Evolutionary conservation across 192 early-diverging fungal genomes (phyloP).

Genomic region (Fimicolochytrium jonesii): DNA sequence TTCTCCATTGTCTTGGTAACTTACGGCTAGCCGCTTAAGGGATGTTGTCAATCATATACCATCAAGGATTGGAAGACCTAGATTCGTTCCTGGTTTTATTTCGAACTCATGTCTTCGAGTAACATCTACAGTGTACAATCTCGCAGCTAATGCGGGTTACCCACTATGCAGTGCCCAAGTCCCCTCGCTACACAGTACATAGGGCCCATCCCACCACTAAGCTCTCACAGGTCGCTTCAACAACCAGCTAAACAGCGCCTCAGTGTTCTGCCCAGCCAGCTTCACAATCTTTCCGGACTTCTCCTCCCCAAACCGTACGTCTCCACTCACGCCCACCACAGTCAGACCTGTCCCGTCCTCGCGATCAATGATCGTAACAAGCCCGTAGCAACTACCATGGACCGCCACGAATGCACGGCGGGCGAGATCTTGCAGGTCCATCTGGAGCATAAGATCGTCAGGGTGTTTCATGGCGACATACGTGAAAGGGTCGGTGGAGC

Average conservation of each 20-base stretch:
- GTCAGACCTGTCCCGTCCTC: constrained; percentile 27
- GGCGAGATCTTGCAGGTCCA: constrained; percentile 35
- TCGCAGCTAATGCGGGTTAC: no score
- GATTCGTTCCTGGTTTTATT: no score
- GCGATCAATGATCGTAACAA: constrained; percentile 23
- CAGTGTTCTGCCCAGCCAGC: constrained; percentile 21
- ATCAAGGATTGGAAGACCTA: no score
- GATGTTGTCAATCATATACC: no score
- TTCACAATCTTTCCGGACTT: constrained; percentile 25
- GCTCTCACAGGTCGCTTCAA: constrained; percentile 26
- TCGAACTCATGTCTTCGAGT: no score
- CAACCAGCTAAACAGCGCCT: constrained; percentile 29
- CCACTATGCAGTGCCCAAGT: no score
- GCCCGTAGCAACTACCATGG: constrained; percentile 36
- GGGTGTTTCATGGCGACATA: constrained; percentile 26
- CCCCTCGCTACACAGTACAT: no score
- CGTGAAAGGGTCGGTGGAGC: not conserved
- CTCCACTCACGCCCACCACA: constrained; percentile 27
- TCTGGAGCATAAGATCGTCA: constrained; percentile 30
- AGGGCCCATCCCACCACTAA: not conserved
- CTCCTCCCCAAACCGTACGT: constrained; percentile 33
- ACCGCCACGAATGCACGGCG: constrained; percentile 37
- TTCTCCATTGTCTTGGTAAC: no score
- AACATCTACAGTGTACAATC: no score
- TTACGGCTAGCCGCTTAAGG: no score